A percentile compares a stretch with the other conserved stretches of the same genome.
phyloP scores from a whole-genome alignment of 1,139 yeast genomes.

The Saccharomycopsis hybrid region DNA sequence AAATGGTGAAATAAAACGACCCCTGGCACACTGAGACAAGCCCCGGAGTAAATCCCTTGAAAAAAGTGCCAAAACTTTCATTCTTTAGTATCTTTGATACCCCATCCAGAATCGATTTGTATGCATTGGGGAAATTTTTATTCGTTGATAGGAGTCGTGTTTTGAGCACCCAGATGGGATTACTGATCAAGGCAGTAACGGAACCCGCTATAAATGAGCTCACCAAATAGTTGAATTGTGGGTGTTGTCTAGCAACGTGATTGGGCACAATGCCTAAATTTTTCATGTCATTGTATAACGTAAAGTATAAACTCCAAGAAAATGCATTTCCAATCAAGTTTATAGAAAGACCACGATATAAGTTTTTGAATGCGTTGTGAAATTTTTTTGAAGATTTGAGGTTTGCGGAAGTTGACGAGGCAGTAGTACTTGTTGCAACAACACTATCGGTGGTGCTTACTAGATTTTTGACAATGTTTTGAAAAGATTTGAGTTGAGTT shows the following conservation, averaged over 20 bases:
- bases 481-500: slow-evolving; percentile 23
- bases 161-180: slow-evolving; percentile 90
- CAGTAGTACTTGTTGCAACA: background rate
- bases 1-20: slow-evolving; percentile 78
- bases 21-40: slow-evolving; percentile 82
- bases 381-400: no score
- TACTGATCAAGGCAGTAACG: slow-evolving; percentile 68
- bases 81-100: slow-evolving; percentile 39
- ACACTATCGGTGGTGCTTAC: background rate
- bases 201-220: slow-evolving; percentile 68
- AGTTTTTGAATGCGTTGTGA: slow-evolving; percentile 27
- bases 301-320: slow-evolving; percentile 87
- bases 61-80: slow-evolving; percentile 70
- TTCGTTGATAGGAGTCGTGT: slow-evolving; percentile 74
- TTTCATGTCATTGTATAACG: slow-evolving; percentile 59
- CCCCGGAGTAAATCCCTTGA: slow-evolving; percentile 82
- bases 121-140: slow-evolving; percentile 41
- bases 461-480: slow-evolving; percentile 23
- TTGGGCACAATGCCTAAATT: slow-evolving; percentile 24
- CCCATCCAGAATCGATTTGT: slow-evolving; percentile 54
- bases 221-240: slow-evolving; percentile 36
- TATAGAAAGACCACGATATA: slow-evolving; percentile 77
- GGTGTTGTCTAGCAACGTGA: slow-evolving; percentile 13
- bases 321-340: slow-evolving; percentile 76
- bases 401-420: no score